A percentile compares a stretch with the other conserved stretches of the same genome.
Conservation (phyloP, 2,329 filamentous ascomycete genomes). For the Beauveria medogensis region DNA sequence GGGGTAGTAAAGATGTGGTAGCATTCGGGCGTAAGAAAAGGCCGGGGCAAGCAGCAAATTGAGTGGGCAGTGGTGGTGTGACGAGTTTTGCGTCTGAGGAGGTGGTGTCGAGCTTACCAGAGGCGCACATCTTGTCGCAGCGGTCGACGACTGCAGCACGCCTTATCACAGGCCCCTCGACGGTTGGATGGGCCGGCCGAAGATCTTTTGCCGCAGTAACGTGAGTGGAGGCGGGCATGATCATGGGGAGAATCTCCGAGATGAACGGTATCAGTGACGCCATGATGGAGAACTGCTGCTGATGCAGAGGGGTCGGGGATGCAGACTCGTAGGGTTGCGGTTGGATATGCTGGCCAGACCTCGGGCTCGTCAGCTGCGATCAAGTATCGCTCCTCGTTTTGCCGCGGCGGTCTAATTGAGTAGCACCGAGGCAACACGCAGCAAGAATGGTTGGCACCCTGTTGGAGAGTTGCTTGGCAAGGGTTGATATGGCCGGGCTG, state of each 20-base stretch:
- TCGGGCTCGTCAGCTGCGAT: background rate
- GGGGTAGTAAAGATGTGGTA: conserved; percentile 4
- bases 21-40: conserved; percentile 1
- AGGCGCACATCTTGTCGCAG: conserved; percentile 59
- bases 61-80: background rate
- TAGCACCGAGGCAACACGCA: background rate
- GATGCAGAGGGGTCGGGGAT: background rate
- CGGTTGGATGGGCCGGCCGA: conserved; percentile 28
- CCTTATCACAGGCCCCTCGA: conserved; percentile 25
- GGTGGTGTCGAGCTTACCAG: conserved; percentile 36
- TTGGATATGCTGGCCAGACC: background rate
- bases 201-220: conserved; percentile 43
- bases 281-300: conserved; percentile 28
- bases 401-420: background rate
- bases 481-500: background rate
- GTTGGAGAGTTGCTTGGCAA: background rate
- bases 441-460: background rate
- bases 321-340: background rate
- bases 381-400: background rate
- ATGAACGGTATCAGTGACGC: conserved; percentile 46
- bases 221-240: conserved; percentile 49
- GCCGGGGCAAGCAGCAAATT: conserved; percentile 1
- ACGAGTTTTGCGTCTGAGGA: background rate
- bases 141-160: conserved; percentile 53
- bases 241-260: conserved; percentile 51